Base-by-base conservation (phyloP, 1,284 basidiomycete species). In the Agaricales sp. region DNA sequence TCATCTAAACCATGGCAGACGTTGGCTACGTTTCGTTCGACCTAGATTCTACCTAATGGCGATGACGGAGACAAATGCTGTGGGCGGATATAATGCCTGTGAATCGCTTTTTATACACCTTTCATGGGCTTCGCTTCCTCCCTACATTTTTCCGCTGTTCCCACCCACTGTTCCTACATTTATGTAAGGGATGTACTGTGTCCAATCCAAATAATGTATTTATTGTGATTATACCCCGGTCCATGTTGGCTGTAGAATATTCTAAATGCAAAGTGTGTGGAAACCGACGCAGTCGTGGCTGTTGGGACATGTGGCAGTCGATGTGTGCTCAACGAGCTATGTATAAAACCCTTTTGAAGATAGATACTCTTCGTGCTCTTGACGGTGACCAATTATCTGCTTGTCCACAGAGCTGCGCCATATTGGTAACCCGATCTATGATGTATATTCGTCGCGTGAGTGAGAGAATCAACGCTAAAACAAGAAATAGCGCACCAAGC, bases 71-170 rank as follows among this genome's bases (percentile, higher is more conserved):
- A 87, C 21, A n/a, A 61, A 66, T 61, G 66, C 63, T 20, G 13
- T 41, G 8, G 78, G 73, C 68, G 72, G 75, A 77, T 78, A 78
- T 83, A 87, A 86, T 87, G 82, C 83, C 70, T 60, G 59, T 62
- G n/a, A n/a, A 61, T 63, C 64, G 61, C 52, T 55, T 55, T 56
- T 54, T 54, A 46, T 48, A 48, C 55, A 56, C 54, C 53, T 49
- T 50, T 55, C 54, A 57, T 53, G 68, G 67, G 80, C 79, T 84
- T 84, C 80, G 80, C 80, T 75, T 75, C 74, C 71, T 73, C 77
- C 79, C 68, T 55, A 82, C 78, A 83, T 66, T 23, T 46, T 30
- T 30, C n/a, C n/a, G n/a, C n/a, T 50, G 47, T 52, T 22, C 22
- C 49, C 26, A 49, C 35, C 37, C 14, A 21, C 24, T 37, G 30